Evolutionary conservation across 495 filamentous ascomycete genomes (phyloP).

Genomic region (Trichodelitschia bisporula): DNA sequence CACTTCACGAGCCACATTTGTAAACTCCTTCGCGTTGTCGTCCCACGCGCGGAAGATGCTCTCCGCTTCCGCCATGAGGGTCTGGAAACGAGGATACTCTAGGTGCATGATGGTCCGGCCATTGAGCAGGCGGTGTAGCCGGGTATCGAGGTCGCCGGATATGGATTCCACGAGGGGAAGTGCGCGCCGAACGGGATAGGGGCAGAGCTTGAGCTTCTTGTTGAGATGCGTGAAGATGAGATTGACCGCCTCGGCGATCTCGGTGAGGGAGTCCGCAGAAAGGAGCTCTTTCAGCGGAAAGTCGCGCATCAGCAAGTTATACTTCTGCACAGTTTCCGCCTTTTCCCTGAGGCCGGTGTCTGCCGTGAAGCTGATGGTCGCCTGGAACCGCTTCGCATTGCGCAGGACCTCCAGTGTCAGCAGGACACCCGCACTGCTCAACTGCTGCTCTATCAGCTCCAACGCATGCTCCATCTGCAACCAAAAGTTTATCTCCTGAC

Average conservation of each 20-base stretch:
- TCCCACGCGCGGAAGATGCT: conserved; percentile 84
- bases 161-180: conserved; percentile 96
- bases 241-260: conserved; percentile 70
- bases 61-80: conserved; percentile 58
- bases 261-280: conserved; percentile 69
- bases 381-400: conserved; percentile 88
- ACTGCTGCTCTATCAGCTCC: conserved; percentile 69
- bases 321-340: conserved; percentile 85
- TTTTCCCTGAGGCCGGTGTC: conserved; percentile 92
- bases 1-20: conserved; percentile 82
- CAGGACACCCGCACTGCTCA: conserved; percentile 66
- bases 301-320: conserved; percentile 94
- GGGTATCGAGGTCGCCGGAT: conserved; percentile 69
- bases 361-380: conserved; percentile 81
- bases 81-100: conserved; percentile 71
- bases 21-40: conserved; percentile 89
- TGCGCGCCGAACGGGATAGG: conserved; percentile 78
- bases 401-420: conserved; percentile 85
- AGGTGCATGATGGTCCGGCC: conserved; percentile 76
- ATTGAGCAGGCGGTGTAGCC: conserved; percentile 62
- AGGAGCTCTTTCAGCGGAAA: conserved; percentile 89
- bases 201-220: conserved; percentile 84
- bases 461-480: conserved; percentile 79
- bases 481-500: conserved; percentile 98
- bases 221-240: conserved; percentile 84